Percentiles rank a stretch among this genome's conserved stretches.
These are phyloP conservation scores for Kwoniella heveanensis DNA, from an alignment of 768 basidiomycete genomes.

Conservation along the genomic window DNA sequence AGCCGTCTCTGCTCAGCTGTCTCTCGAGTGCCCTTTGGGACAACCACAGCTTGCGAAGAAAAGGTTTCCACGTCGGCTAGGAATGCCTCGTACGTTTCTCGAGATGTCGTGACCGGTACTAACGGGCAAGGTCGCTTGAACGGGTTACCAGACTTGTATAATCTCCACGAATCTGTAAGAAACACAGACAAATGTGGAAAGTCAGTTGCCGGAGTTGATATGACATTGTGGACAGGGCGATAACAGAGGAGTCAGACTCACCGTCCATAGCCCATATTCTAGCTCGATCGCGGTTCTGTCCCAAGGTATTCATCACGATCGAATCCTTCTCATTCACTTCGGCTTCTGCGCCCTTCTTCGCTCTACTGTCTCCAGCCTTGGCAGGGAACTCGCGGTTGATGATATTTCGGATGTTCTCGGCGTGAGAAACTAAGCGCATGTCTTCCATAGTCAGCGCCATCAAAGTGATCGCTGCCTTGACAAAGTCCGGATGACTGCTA, in stretches of 20 bases:
- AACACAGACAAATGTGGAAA: too few species aligned
- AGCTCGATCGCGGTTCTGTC: conserved; percentile 39
- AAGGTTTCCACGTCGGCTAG: conserved; percentile 20
- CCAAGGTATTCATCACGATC: conserved; percentile 31
- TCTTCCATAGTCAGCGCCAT: too few species aligned
- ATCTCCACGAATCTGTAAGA: conserved; percentile 34
- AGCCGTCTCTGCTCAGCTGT: conserved; percentile 15
- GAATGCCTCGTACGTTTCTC: conserved; percentile 25
- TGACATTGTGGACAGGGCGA: too few species aligned
- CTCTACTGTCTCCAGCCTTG: conserved; percentile 19
- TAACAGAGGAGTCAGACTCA: conserved; percentile 22
- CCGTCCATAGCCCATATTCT: conserved; percentile 49
- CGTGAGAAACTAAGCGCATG: conserved; percentile 38
- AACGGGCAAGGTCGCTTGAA: conserved; percentile 52
- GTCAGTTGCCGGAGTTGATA: too few species aligned
- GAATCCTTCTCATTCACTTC: conserved; percentile 15
- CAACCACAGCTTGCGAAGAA: conserved; percentile 14
- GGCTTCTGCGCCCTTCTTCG: conserved; percentile 13
- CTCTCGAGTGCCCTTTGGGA: conserved; percentile 12
- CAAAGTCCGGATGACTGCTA: too few species aligned
- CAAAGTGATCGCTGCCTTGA: too few species aligned
- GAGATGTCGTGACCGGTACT: conserved; percentile 25
- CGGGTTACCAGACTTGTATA: conserved; percentile 52
- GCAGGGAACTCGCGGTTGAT: conserved; percentile 35
- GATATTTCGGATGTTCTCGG: conserved; percentile 34